phyloP scores from a whole-genome alignment of 345 rosid genomes.

The Excoecaria cochinchinensis region DNA sequence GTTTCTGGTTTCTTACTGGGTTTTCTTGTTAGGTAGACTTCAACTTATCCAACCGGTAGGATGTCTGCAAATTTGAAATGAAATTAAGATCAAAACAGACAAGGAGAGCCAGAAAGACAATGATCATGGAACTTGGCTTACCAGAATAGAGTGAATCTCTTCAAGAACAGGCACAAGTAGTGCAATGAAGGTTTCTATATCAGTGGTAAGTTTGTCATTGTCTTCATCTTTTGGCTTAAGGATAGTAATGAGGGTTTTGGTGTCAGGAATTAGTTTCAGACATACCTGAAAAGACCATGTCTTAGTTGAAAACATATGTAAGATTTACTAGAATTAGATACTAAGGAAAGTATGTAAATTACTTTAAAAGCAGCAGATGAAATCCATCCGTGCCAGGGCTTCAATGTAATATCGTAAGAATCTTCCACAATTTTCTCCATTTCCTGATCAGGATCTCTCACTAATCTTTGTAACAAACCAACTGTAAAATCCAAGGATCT shows the following conservation, averaged over 20 bases:
- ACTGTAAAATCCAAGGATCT: slow-evolving; percentile 75
- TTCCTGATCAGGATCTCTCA: slow-evolving; percentile 48
- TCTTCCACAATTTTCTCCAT: slow-evolving; percentile 84
- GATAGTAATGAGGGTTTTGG: slow-evolving; percentile 51
- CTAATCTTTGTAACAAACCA: slow-evolving; percentile 52
- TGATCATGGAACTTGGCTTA: slow-evolving; percentile 18
- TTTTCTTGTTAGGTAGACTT: slow-evolving; percentile 49
- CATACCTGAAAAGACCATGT: slow-evolving; percentile 51
- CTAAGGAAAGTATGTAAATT: neutral
- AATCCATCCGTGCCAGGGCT: slow-evolving; percentile 95
- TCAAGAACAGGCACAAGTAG: slow-evolving; percentile 56
- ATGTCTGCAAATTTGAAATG: slow-evolving; percentile 42
- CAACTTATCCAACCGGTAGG: slow-evolving; percentile 51
- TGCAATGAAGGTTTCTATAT: slow-evolving; percentile 52
- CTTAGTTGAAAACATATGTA: too few relatives aligned
- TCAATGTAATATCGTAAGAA: slow-evolving; percentile 60
- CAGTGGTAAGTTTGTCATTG: slow-evolving; percentile 49
- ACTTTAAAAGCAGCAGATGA: slow-evolving; percentile 91
- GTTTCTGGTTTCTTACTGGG: too few relatives aligned
- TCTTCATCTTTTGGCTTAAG: slow-evolving; percentile 56
- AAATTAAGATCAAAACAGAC: neutral
- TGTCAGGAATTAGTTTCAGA: slow-evolving; percentile 69
- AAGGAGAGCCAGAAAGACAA: neutral
- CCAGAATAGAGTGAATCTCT: slow-evolving; percentile 63
- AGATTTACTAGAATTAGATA: too few relatives aligned